phyloP scores from a whole-genome alignment of 805 yeast species.

The Pichia californica region DNA sequence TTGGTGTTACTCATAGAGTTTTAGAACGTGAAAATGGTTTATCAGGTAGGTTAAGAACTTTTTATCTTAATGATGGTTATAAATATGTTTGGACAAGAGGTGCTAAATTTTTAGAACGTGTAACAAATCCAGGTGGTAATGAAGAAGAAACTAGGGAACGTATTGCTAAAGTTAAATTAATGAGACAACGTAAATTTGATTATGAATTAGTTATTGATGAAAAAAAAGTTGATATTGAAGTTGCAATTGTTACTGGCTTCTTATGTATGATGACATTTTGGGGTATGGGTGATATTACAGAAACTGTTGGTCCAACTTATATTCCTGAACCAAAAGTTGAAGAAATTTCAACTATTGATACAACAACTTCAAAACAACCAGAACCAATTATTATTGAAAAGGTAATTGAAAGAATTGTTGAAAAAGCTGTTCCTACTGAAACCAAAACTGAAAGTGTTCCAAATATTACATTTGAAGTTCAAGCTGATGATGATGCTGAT shows the following conservation, averaged over 20 bases:
- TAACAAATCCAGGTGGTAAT: constrained; percentile 50
- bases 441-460: constrained; percentile 12
- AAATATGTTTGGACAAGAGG: constrained; percentile 52
- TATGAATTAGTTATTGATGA: constrained; percentile 51
- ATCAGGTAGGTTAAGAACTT: constrained; percentile 38
- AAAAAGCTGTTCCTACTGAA: constrained; percentile 9
- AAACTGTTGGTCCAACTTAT: constrained; percentile 47
- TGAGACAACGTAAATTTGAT: constrained; percentile 55
- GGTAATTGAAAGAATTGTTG: constrained; percentile 10
- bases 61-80: constrained; percentile 46
- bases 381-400: constrained; percentile 7
- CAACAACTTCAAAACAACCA: background rate
- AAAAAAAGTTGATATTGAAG: constrained; percentile 39
- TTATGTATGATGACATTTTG: constrained; percentile 62
- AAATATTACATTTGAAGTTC: constrained; percentile 25
- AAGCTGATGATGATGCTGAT: constrained; percentile 27
- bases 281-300: constrained; percentile 50
- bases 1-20: constrained; percentile 40
- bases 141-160: constrained; percentile 48
- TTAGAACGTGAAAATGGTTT: constrained; percentile 33
- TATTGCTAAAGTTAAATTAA: constrained; percentile 47
- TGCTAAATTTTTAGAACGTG: constrained; percentile 44
- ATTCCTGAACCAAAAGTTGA: constrained; percentile 14
- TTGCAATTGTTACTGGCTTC: constrained; percentile 55
- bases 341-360: background rate